These are phyloP conservation scores for Casuarina cunninghamiana DNA, from an alignment of 306 rosid genomes.

Conservation along the genomic window DNA sequence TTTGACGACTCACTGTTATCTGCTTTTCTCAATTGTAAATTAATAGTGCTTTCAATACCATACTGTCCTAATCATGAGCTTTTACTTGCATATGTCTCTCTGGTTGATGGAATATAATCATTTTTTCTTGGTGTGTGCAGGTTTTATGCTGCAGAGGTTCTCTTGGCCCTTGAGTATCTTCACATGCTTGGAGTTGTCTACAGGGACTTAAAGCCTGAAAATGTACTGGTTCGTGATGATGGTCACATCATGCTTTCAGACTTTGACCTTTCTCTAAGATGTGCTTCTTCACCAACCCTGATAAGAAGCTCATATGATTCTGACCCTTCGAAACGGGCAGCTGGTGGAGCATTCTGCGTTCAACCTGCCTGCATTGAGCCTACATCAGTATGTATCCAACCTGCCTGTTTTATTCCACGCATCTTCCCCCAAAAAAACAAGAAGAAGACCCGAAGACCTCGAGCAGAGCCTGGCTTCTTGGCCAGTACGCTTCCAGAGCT, in stretches of 20 bases:
- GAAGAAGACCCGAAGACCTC: slow-evolving; percentile 60
- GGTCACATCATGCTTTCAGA: slow-evolving; percentile 99
- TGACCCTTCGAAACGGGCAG: slow-evolving; percentile 78
- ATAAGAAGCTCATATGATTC: slow-evolving; percentile 63
- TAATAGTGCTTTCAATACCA: background rate
- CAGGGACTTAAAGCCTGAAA: slow-evolving; percentile 97
- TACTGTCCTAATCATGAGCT: background rate
- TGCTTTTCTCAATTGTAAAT: slow-evolving; percentile 4
- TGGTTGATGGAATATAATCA: background rate
- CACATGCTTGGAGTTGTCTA: slow-evolving; percentile 99
- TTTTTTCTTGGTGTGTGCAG: slow-evolving; percentile 45
- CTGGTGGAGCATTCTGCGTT: slow-evolving; percentile 85
- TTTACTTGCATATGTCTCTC: background rate
- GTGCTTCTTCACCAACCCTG: slow-evolving; percentile 85
- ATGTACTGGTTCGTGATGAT: slow-evolving; percentile 95
- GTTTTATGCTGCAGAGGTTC: slow-evolving; percentile 97
- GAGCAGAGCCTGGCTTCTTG: slow-evolving; percentile 61
- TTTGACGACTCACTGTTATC: background rate
- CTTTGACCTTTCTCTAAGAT: slow-evolving; percentile 93
- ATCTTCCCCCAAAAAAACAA: slow-evolving; percentile 86
- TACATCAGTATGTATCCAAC: slow-evolving; percentile 87
- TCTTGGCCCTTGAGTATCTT: slow-evolving; percentile 93
- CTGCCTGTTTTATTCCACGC: slow-evolving; percentile 87
- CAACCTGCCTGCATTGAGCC: slow-evolving; percentile 98
- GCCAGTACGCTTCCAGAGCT: slow-evolving; percentile 86